Evolutionary conservation across 2,329 filamentous ascomycete species (phyloP).

Genomic region (Venturia aucupariae): DNA sequence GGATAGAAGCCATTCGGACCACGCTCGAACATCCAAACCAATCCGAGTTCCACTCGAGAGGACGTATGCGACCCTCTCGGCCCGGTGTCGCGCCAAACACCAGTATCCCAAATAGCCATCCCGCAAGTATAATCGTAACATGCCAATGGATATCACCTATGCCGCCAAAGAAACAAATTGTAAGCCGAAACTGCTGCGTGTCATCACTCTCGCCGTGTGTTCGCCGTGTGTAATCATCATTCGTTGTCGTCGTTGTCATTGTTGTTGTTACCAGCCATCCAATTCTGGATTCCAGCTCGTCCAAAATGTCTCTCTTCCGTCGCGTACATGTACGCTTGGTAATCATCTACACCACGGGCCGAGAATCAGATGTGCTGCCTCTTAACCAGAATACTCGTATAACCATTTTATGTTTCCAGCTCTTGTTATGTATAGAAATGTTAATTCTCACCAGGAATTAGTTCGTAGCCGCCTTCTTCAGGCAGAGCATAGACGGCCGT

Average conservation of each 20-base stretch:
- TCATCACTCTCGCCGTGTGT: neutral
- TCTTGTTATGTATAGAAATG: neutral
- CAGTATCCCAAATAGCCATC: neutral
- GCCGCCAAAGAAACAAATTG: neutral
- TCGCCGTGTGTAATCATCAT: neutral
- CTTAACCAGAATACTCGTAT: neutral
- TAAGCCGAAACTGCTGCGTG: neutral
- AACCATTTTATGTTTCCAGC: neutral
- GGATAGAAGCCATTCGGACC: neutral
- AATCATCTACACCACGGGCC: slow-evolving; percentile 7
- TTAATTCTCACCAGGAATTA: slow-evolving; percentile 41
- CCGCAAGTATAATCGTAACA: slow-evolving; percentile 1
- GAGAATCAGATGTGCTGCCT: slow-evolving; percentile 7
- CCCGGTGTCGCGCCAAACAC: neutral
- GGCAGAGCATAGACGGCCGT: slow-evolving; percentile 62
- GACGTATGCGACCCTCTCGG: neutral
- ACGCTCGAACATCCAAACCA: neutral
- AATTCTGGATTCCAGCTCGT: slow-evolving; percentile 12
- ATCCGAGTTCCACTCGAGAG: neutral
- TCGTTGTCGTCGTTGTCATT: neutral
- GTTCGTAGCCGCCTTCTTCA: slow-evolving; percentile 78
- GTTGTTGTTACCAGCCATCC: slow-evolving; percentile 8
- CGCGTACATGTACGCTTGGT: neutral
- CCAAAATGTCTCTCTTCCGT: slow-evolving; percentile 14
- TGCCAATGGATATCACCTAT: slow-evolving; percentile 1